Conservation (phyloP, 257 asterid genomes). For the Nyctanthes arbortristis region DNA sequence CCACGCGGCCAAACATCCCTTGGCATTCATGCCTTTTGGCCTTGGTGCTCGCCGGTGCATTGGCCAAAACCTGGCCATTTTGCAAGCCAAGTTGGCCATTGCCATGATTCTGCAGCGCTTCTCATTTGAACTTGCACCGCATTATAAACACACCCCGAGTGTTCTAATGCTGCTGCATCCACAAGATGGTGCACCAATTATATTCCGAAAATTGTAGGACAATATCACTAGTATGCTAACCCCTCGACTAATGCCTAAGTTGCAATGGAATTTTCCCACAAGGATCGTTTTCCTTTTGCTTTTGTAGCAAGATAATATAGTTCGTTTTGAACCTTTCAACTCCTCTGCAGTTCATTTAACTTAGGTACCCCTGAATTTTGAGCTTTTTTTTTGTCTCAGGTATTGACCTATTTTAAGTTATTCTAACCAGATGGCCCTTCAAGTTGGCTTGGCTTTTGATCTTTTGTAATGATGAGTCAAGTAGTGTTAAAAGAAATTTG, state of each 20-base stretch:
- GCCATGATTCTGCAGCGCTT: constrained; percentile 75
- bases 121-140: constrained; percentile 64
- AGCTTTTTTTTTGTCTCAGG: not conserved
- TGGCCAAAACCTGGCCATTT: constrained; percentile 81
- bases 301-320: not conserved
- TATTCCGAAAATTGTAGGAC: constrained; percentile 62
- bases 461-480: not conserved
- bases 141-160: constrained; percentile 72
- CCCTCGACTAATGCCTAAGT: not conserved
- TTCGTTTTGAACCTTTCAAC: too few relatives aligned
- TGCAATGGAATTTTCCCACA: not conserved
- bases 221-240: not conserved
- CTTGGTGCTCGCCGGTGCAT: constrained; percentile 79
- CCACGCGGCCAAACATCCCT: constrained; percentile 68
- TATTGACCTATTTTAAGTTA: not conserved
- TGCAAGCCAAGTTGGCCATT: constrained; percentile 73
- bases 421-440: not conserved
- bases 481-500: constrained; percentile 16
- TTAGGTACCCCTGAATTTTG: too few relatives aligned
- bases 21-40: constrained; percentile 90
- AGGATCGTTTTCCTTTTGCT: not conserved
- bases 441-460: not conserved
- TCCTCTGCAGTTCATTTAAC: not conserved
- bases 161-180: constrained; percentile 70
- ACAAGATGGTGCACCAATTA: constrained; percentile 83